Conservation (phyloP, 495 filamentous ascomycete species). For the Sphaerosporella brunnea region DNA sequence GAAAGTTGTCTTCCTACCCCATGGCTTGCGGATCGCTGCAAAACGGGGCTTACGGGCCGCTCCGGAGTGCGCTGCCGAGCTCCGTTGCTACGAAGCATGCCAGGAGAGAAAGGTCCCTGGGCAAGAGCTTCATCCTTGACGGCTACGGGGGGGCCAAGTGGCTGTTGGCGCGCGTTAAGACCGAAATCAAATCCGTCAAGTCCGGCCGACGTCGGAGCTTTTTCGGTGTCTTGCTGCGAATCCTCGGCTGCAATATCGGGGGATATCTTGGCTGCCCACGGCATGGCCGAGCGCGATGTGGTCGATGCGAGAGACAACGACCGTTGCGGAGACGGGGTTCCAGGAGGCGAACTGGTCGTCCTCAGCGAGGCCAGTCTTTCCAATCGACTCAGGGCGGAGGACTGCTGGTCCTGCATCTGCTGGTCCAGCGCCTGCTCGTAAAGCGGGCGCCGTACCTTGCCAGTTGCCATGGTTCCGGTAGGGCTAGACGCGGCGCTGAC, state of each 20-base stretch:
- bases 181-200: conserved; percentile 24
- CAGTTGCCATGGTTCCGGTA: conserved; percentile 32
- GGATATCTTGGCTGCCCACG: conserved; percentile 12
- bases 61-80: conserved; percentile 2
- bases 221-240: neutral
- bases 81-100: conserved; percentile 10
- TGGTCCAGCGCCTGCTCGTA: conserved; percentile 76
- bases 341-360: conserved; percentile 29
- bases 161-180: conserved; percentile 14
- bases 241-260: conserved; percentile 14
- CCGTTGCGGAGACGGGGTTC: conserved; percentile 25
- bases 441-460: conserved; percentile 48
- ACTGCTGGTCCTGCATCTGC: conserved; percentile 63
- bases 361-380: conserved; percentile 52
- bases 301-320: conserved; percentile 11
- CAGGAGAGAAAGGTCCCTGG: conserved; percentile 19
- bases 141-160: conserved; percentile 17
- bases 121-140: conserved; percentile 15
- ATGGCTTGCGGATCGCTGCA: neutral
- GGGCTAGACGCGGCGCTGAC: conserved; percentile 19
- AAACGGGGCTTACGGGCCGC: conserved; percentile 1
- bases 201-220: conserved; percentile 5
- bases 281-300: conserved; percentile 9
- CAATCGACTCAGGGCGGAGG: conserved; percentile 53
- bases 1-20: too few species aligned